phyloP scores from a whole-genome alignment of 345 rosid genomes.

The Hibiscus syriacus region DNA sequence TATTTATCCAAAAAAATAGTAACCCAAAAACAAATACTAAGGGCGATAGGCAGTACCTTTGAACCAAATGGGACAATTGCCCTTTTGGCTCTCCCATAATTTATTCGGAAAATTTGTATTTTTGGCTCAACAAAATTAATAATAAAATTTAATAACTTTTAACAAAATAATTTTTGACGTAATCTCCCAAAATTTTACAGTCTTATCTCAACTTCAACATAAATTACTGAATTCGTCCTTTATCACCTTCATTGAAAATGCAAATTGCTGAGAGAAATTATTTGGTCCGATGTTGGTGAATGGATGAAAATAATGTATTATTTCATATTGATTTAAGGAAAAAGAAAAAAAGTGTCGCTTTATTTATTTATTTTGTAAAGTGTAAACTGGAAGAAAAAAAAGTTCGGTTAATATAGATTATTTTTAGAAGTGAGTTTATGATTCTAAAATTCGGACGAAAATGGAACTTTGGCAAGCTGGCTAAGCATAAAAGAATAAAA shows the following conservation, averaged over 20 bases:
- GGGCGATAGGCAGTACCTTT: too few relatives aligned
- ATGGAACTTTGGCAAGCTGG: background rate
- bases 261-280: background rate
- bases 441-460: background rate
- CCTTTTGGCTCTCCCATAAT: too few relatives aligned
- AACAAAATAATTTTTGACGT: too few relatives aligned
- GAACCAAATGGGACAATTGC: too few relatives aligned
- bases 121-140: too few relatives aligned
- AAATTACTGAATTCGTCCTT: too few relatives aligned
- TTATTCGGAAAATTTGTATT: too few relatives aligned
- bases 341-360: background rate
- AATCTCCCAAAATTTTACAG: background rate
- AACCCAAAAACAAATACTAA: too few relatives aligned
- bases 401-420: background rate
- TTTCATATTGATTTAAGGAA: background rate
- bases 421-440: background rate
- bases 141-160: too few relatives aligned
- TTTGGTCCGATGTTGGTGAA: background rate
- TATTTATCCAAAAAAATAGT: too few relatives aligned
- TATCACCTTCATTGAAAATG: background rate
- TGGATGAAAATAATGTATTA: background rate
- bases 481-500: background rate
- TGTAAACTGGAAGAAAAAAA: too few relatives aligned
- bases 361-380: background rate
- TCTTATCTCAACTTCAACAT: too few relatives aligned